Percentiles rank a stretch among this genome's conserved stretches.
phyloP scores from a whole-genome alignment of 257 asterid genomes.

The Echium plantagineum region DNA sequence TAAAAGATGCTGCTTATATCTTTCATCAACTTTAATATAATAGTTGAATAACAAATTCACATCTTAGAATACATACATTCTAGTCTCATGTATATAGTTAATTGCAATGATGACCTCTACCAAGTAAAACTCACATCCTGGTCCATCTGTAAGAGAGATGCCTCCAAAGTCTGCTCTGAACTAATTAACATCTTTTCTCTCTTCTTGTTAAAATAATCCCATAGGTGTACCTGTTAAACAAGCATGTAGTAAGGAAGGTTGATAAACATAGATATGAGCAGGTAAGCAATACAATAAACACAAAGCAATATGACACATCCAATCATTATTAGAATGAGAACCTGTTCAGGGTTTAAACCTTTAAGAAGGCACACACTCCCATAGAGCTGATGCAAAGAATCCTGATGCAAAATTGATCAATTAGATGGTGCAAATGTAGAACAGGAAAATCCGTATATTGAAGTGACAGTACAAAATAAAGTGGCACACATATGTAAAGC shows the following conservation, averaged over 20 bases:
- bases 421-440: slow-evolving; percentile 2
- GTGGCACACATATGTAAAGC: too few relatives aligned
- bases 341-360: slow-evolving; percentile 59
- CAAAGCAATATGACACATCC: neutral
- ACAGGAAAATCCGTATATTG: neutral
- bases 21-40: too few relatives aligned
- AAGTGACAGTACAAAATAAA: too few relatives aligned
- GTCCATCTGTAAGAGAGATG: slow-evolving; percentile 70
- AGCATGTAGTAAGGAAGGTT: neutral
- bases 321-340: slow-evolving; percentile 8
- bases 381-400: slow-evolving; percentile 54
- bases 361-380: slow-evolving; percentile 48
- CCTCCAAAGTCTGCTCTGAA: slow-evolving; percentile 66
- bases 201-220: slow-evolving; percentile 68
- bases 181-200: slow-evolving; percentile 41
- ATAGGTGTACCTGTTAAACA: slow-evolving; percentile 45
- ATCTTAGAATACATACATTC: too few relatives aligned
- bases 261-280: neutral
- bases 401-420: slow-evolving; percentile 43
- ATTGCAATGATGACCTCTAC: too few relatives aligned
- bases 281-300: slow-evolving; percentile 5
- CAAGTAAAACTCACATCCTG: slow-evolving; percentile 51
- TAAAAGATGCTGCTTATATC: too few relatives aligned
- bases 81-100: too few relatives aligned
- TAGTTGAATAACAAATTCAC: too few relatives aligned